These are phyloP conservation scores for Epichloe brachyelytri DNA, from an alignment of 2,329 filamentous ascomycete genomes.

Conservation along the genomic window DNA sequence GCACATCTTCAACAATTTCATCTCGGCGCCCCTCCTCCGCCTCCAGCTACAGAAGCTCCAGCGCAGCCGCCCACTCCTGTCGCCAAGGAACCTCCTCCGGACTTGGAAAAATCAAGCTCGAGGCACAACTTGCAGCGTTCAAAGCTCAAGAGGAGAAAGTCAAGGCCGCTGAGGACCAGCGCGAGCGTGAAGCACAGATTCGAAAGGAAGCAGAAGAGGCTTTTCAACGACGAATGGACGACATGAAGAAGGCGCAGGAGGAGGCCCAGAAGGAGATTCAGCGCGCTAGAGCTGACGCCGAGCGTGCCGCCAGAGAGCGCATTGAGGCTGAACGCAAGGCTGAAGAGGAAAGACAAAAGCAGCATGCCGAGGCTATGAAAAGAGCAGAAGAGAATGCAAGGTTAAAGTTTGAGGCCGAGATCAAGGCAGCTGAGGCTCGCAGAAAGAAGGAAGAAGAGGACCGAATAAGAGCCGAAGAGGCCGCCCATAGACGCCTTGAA, in stretches of 20 bases:
- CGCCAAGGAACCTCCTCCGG: constrained; percentile 27
- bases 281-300: constrained; percentile 32
- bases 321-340: constrained; percentile 31
- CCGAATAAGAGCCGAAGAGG: constrained; percentile 32
- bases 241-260: constrained; percentile 28
- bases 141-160: constrained; percentile 32
- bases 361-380: constrained; percentile 22
- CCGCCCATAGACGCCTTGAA: constrained; percentile 28
- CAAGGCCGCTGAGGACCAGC: constrained; percentile 31
- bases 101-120: constrained; percentile 47
- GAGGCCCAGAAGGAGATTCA: constrained; percentile 35
- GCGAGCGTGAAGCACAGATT: constrained; percentile 31
- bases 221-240: constrained; percentile 28
- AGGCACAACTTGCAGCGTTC: constrained; percentile 42
- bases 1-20: constrained; percentile 26
- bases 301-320: constrained; percentile 29
- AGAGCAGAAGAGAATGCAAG: constrained; percentile 25
- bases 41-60: constrained; percentile 27
- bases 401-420: constrained; percentile 26
- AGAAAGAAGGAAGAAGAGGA: constrained; percentile 27
- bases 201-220: constrained; percentile 34
- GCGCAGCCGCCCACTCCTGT: constrained; percentile 21
- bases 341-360: constrained; percentile 31
- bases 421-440: constrained; percentile 30
- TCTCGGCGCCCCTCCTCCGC: constrained; percentile 23